Percentiles rank a stretch among this genome's conserved stretches.
phyloP scores from a whole-genome alignment of 2,329 filamentous ascomycete genomes.

The Periconia sp. region DNA sequence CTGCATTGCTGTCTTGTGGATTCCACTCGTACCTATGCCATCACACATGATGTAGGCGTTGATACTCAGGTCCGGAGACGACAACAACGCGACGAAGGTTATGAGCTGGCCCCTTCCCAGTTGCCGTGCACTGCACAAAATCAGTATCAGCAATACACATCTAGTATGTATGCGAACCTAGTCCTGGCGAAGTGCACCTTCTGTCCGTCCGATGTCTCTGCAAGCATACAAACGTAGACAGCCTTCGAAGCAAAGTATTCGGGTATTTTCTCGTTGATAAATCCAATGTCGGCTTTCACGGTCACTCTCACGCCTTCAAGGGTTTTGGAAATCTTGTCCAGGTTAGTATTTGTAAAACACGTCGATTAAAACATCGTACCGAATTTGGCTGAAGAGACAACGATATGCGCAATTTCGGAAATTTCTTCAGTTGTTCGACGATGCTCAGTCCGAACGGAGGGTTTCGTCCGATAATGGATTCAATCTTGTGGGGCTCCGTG shows the following conservation, averaged over 20 bases:
- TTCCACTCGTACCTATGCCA: slow-evolving; percentile 64
- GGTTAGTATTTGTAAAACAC: neutral
- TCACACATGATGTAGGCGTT: slow-evolving; percentile 79
- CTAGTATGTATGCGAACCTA: slow-evolving; percentile 42
- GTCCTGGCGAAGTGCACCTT: slow-evolving; percentile 69
- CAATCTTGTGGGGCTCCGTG: slow-evolving; percentile 71
- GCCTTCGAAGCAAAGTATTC: slow-evolving; percentile 64
- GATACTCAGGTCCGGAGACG: slow-evolving; percentile 58
- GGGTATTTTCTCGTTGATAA: slow-evolving; percentile 65
- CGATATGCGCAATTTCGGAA: slow-evolving; percentile 67
- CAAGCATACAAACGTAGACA: slow-evolving; percentile 73
- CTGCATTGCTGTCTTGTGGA: neutral
- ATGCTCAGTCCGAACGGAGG: slow-evolving; percentile 79
- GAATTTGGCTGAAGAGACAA: slow-evolving; percentile 54
- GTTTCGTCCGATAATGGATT: slow-evolving; percentile 74
- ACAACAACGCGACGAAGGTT: slow-evolving; percentile 60
- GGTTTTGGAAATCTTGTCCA: slow-evolving; percentile 20
- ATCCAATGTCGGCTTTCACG: slow-evolving; percentile 69
- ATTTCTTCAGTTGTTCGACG: slow-evolving; percentile 64
- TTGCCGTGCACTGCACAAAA: slow-evolving; percentile 62
- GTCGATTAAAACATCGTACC: slow-evolving; percentile 37
- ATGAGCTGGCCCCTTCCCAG: slow-evolving; percentile 65
- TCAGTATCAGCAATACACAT: slow-evolving; percentile 6
- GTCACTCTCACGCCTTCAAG: slow-evolving; percentile 56
- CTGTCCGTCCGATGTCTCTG: slow-evolving; percentile 68